Conservation (phyloP, 225 moss, liverwort and hornwort genomes). For the Lunularia cruciata region DNA sequence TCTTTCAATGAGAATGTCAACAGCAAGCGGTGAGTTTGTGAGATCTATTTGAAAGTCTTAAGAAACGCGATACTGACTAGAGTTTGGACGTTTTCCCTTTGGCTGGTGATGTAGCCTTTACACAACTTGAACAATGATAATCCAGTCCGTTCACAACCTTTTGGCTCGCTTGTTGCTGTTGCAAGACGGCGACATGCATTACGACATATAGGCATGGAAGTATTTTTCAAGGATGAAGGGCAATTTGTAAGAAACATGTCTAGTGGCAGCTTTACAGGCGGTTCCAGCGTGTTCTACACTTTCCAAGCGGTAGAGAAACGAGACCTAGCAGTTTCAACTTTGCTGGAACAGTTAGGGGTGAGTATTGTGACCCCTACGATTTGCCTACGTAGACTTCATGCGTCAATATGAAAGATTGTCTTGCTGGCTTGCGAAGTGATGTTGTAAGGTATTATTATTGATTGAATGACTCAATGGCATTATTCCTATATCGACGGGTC, state of each 20-base stretch:
- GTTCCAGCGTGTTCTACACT: conserved; percentile 91
- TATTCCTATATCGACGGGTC: not conserved
- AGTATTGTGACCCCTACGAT: conserved; percentile 6
- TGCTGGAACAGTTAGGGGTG: conserved; percentile 91
- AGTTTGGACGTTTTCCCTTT: not conserved
- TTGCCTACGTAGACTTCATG: not conserved
- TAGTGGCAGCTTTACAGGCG: conserved; percentile 70
- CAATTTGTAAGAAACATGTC: conserved; percentile 50
- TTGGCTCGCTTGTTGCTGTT: conserved; percentile 78
- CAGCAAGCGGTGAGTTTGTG: not conserved
- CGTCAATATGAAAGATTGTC: not conserved
- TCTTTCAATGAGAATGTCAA: not conserved
- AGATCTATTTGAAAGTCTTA: conserved; percentile 9
- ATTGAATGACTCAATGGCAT: not conserved
- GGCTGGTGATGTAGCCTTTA: conserved; percentile 64
- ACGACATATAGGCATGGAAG: conserved; percentile 83
- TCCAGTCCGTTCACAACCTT: conserved; percentile 91
- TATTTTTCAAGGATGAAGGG: conserved; percentile 76
- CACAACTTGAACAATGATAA: conserved; percentile 94
- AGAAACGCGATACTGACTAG: conserved; percentile 20
- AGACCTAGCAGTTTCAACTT: conserved; percentile 61
- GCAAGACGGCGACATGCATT: conserved; percentile 94
- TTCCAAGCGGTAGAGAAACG: conserved; percentile 71
- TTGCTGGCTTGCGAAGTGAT: too few species aligned
- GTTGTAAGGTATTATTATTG: too few species aligned